Percentiles rank a stretch among this genome's conserved stretches.
These are phyloP conservation scores for Teratosphaeria epicoccoides DNA, from an alignment of 2,329 filamentous ascomycete species.

Conservation along the genomic window DNA sequence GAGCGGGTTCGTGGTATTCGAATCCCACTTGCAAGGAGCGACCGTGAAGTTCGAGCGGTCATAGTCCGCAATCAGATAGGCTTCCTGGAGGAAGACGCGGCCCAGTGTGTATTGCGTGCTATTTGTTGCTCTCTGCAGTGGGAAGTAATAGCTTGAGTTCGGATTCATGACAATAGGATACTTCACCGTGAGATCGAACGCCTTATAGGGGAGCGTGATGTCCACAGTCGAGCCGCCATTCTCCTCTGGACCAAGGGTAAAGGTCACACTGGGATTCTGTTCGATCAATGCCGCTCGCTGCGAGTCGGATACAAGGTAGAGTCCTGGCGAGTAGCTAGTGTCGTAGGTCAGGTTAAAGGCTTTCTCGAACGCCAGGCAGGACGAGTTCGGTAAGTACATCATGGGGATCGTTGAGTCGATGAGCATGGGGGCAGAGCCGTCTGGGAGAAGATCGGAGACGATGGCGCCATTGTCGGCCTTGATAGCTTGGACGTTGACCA, in stretches of 20 bases:
- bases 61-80: slow-evolving; percentile 30
- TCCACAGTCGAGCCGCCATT: slow-evolving; percentile 18
- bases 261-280: slow-evolving; percentile 24
- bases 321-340: slow-evolving; percentile 7
- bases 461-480: slow-evolving; percentile 15
- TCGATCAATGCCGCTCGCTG: slow-evolving; percentile 17
- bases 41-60: slow-evolving; percentile 27
- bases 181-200: slow-evolving; percentile 24
- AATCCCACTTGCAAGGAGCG: slow-evolving; percentile 26
- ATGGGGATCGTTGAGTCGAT: slow-evolving; percentile 57
- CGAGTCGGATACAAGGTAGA: slow-evolving; percentile 27
- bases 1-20: slow-evolving; percentile 12
- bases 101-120: slow-evolving; percentile 28
- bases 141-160: slow-evolving; percentile 25
- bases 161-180: slow-evolving; percentile 21
- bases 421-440: slow-evolving; percentile 31
- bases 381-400: slow-evolving; percentile 48
- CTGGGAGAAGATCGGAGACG: slow-evolving; percentile 18
- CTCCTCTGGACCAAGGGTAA: slow-evolving; percentile 21
- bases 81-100: slow-evolving; percentile 29
- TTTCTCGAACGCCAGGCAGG: slow-evolving; percentile 27
- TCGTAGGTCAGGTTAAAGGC: slow-evolving; percentile 28
- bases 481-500: slow-evolving; percentile 24
- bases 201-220: slow-evolving; percentile 28
- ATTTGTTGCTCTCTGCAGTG: slow-evolving; percentile 24